Evolutionary conservation across 73 alveolate species (phyloP), one percentile per base, ranked within the genome.

Genomic region (Paramecium biaurelia): DNA sequence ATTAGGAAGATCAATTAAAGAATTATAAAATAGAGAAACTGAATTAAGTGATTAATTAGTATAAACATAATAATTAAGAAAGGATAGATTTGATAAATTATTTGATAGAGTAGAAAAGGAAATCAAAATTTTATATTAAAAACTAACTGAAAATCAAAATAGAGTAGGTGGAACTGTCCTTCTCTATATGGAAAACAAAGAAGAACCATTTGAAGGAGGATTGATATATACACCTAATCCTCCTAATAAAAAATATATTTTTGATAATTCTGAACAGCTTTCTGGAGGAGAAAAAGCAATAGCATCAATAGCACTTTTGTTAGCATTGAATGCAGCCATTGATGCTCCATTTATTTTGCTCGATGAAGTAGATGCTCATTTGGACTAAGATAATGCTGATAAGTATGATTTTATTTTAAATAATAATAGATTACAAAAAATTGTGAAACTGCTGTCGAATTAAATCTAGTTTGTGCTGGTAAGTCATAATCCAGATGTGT

Each of bases 201-300:
- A 87, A 8, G 98, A 95, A 34, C 99, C 99, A 7, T 97, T 93
- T 70, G 95, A 96, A 53, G 97, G 97, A 59, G 97, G 93, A 58
- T 95, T 97, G 70, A 93, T 92, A n/a, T 97, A 92, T 93, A 89
- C 94, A 21, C 99, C 99, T 0, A 92, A 95, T 1, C 99, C 99
- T 4, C 99, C 99, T 0, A 96, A 97, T 72, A 97, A 97, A 95
- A 90, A 97, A 85, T 95, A 92, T 45, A 93, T 96, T 43, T 95
- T 94, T 85, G 99, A 97, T 23, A 43, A 79, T 41, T 43, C 76
- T 41, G 90, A 79, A 45, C 14, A 79, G 12, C 56, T 79, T 20
- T 96, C 99, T 6, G 99, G 99, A 42, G 99, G 99, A 15, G 99
- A 97, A 92, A 97, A 96, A 85, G 96, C 99, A 20, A 95, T 97